Evolutionary conservation across 1,284 basidiomycete genomes (phyloP), one percentile per base, ranked within the genome.

Genomic region (Cerioporus squamosus): DNA sequence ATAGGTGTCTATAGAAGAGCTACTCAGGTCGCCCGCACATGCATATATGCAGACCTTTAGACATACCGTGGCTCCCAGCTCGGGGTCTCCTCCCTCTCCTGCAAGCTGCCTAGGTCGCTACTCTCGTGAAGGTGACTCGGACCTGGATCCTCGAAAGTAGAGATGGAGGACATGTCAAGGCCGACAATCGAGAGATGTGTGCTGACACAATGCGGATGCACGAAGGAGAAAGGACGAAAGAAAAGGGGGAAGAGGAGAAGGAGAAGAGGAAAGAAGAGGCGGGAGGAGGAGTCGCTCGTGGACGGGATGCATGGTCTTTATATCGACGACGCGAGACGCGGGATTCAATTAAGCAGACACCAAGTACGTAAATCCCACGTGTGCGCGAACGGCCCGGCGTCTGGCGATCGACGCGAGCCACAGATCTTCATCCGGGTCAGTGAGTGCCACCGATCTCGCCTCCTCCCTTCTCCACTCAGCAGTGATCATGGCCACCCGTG

Each of bases 61-160:
- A 44, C 65, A 15, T 48, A 66, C 65, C 55, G 62, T 31, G 63
- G 55, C 53, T 66, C 59, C 59, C 59, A 59, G 47, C 36, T 57
- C 10, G 57, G 59, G n/a, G 55, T 55, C 0, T 51, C 45, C 44
- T 59, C 60, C 24, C 59, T 58, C 29, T 62, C 62, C 18, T 55
- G 62, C 23, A 47, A 57, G 47, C 54, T 61, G 29, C 50, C 42
- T 9, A 49, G 49, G 33, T 61, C 62, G 46, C 57, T 59, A 44
- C 52, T 55, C 15, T 57, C 55, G 47, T 43, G 1, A 7, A 49
- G 26, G 15, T 44, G 43, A 43, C 58, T 58, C 15, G 51, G 51
- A 45, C 53, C 51, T 42, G 51, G 43, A 15, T 61, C 61, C 39
- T 56, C 59, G 45, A 53, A 52, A 22, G 57, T 48, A 39, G 55